Evolutionary conservation across 2,329 filamentous ascomycete genomes (phyloP).

Genomic region (Diplocarpon mali): DNA sequence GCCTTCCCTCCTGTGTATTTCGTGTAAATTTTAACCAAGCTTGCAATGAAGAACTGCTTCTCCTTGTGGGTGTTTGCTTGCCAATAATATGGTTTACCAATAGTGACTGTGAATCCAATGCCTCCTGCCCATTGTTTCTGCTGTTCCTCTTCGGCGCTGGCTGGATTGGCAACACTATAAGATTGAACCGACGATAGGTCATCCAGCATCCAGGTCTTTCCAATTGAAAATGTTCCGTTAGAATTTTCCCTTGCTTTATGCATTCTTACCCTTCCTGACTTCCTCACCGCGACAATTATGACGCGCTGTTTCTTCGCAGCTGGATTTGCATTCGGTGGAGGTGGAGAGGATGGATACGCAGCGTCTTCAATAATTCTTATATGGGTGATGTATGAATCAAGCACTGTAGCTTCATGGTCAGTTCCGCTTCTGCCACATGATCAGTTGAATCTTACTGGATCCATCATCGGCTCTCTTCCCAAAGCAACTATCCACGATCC

Average conservation of each 20-base stretch:
- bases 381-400: constrained; percentile 96
- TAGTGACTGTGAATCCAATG: constrained; percentile 74
- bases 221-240: constrained; percentile 91
- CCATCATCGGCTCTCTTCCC: constrained; percentile 80
- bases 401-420: constrained; percentile 37
- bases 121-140: constrained; percentile 67
- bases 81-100: constrained; percentile 97
- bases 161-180: constrained; percentile 53
- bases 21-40: constrained; percentile 87
- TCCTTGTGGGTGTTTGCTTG: constrained; percentile 87
- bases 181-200: constrained; percentile 78
- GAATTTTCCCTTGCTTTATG: constrained; percentile 95
- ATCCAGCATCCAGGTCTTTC: constrained; percentile 96
- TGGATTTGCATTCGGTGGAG: constrained; percentile 64
- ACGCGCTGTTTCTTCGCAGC: constrained; percentile 78
- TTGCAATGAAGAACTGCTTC: constrained; percentile 97
- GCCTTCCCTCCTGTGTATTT: constrained; percentile 87
- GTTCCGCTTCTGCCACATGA: not conserved
- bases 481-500: constrained; percentile 94
- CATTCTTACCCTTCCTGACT: constrained; percentile 84
- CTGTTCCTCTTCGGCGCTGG: constrained; percentile 47
- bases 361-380: constrained; percentile 84
- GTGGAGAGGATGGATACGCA: constrained; percentile 68
- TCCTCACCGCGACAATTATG: constrained; percentile 87
- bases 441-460: constrained; percentile 44